Conservation (phyloP, 352 stramenopile genomes). For the Thraustochytrium sp. region DNA sequence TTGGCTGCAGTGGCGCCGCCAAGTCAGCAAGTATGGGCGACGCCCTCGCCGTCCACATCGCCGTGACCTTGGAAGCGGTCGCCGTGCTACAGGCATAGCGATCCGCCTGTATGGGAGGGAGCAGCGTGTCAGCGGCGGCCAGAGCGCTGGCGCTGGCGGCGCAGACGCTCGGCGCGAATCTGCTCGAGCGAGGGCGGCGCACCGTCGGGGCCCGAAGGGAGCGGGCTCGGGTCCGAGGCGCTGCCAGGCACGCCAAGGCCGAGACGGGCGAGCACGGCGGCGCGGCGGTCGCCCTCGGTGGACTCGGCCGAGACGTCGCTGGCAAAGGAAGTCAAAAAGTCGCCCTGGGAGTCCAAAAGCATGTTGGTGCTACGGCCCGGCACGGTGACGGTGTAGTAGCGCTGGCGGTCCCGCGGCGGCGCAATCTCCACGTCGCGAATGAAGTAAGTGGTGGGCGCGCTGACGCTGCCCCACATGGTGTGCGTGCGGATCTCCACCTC, state of each 20-base stretch:
- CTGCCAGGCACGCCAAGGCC: neutral
- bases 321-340: neutral
- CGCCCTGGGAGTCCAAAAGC: neutral
- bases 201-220: neutral
- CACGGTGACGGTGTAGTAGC: neutral
- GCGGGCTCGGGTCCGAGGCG: neutral
- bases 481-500: neutral
- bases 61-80: too few relatives aligned
- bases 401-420: neutral
- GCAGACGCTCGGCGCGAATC: neutral
- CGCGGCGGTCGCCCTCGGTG: neutral
- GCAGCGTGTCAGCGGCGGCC: too few relatives aligned
- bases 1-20: too few relatives aligned
- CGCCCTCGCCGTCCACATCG: too few relatives aligned
- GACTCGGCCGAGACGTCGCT: neutral
- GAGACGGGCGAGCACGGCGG: neutral
- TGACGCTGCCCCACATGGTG: neutral
- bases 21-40: too few relatives aligned
- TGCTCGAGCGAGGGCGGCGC: neutral
- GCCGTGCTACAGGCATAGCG: too few relatives aligned
- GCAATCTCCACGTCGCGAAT: neutral
- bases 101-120: neutral
- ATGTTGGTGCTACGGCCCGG: neutral
- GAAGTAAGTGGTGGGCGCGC: neutral
- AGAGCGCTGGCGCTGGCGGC: neutral